Evolutionary conservation across 345 rosid genomes (phyloP).

Genomic region (Brassica nigra): DNA sequence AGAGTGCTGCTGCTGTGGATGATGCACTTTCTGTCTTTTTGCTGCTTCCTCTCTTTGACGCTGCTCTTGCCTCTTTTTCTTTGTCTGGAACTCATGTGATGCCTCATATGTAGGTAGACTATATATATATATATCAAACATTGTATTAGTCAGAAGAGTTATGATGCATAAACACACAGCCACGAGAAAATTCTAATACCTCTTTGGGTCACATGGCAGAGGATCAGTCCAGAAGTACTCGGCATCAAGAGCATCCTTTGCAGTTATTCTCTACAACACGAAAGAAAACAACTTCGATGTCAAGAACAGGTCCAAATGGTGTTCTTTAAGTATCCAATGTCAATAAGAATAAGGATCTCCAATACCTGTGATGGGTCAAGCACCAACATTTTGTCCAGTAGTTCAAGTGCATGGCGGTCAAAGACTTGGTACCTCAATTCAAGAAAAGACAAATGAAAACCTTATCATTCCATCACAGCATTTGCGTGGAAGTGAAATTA

Average conservation of each 20-base stretch:
- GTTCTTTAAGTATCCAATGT: background rate
- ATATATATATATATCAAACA: constrained; percentile 10
- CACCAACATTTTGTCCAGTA: constrained; percentile 84
- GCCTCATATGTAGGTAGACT: constrained; percentile 95
- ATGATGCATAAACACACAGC: background rate
- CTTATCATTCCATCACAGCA: constrained; percentile 16
- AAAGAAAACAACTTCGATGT: background rate
- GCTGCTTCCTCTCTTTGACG: constrained; percentile 88
- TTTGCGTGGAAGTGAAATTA: background rate
- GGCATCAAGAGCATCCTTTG: constrained; percentile 95
- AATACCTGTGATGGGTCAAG: constrained; percentile 91
- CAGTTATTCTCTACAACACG: constrained; percentile 68
- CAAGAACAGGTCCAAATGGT: constrained; percentile 4
- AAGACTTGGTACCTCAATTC: constrained; percentile 45
- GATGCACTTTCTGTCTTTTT: constrained; percentile 80
- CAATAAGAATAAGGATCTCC: constrained; percentile 3
- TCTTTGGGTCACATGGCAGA: constrained; percentile 91
- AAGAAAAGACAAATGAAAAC: constrained; percentile 9
- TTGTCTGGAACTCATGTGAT: constrained; percentile 95
- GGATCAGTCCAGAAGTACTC: constrained; percentile 99
- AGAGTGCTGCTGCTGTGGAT: constrained; percentile 71
- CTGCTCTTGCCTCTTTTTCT: constrained; percentile 93
- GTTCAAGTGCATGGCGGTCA: constrained; percentile 92
- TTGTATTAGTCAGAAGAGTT: constrained; percentile 37
- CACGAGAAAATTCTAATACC: constrained; percentile 42